These are phyloP conservation scores for Diplodia corticola DNA, from an alignment of 2,329 filamentous ascomycete genomes.

Conservation along the genomic window DNA sequence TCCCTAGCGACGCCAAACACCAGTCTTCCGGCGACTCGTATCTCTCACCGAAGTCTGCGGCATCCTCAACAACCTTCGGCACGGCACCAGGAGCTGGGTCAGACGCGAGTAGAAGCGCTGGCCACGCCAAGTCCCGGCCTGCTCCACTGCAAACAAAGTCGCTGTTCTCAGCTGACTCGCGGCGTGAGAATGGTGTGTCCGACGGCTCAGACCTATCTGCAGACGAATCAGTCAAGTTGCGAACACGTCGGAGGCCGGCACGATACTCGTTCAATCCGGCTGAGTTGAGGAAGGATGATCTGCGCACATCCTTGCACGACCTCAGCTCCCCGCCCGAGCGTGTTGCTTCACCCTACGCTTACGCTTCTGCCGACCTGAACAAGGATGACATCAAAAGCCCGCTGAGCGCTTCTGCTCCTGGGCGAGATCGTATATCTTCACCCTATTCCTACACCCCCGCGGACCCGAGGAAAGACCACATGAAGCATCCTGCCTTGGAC, in stretches of 20 bases:
- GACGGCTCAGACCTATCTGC: constrained; percentile 37
- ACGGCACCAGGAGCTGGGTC: not conserved
- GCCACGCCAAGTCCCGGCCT: not conserved
- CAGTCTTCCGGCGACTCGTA: constrained; percentile 44
- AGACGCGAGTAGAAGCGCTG: not conserved
- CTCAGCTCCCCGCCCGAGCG: not conserved
- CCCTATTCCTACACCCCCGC: constrained; percentile 9
- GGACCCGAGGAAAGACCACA: constrained; percentile 4
- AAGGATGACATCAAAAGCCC: constrained; percentile 37
- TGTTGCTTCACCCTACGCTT: constrained; percentile 10
- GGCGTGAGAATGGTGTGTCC: constrained; percentile 27
- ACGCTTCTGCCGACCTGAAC: constrained; percentile 34
- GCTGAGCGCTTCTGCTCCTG: constrained; percentile 26
- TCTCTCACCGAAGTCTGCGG: constrained; percentile 29
- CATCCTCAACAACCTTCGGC: not conserved
- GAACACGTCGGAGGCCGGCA: constrained; percentile 36
- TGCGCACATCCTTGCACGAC: constrained; percentile 34
- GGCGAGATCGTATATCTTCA: not conserved
- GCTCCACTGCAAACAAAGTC: not conserved
- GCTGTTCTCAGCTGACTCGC: not conserved
- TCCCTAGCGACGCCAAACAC: constrained; percentile 27
- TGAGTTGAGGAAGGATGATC: constrained; percentile 39
- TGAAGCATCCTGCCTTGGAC: not conserved
- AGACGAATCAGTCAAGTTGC: constrained; percentile 32
- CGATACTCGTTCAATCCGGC: constrained; percentile 40